Conservation (phyloP, 495 filamentous ascomycete genomes). For the Aspergillus saccharolyticus region DNA sequence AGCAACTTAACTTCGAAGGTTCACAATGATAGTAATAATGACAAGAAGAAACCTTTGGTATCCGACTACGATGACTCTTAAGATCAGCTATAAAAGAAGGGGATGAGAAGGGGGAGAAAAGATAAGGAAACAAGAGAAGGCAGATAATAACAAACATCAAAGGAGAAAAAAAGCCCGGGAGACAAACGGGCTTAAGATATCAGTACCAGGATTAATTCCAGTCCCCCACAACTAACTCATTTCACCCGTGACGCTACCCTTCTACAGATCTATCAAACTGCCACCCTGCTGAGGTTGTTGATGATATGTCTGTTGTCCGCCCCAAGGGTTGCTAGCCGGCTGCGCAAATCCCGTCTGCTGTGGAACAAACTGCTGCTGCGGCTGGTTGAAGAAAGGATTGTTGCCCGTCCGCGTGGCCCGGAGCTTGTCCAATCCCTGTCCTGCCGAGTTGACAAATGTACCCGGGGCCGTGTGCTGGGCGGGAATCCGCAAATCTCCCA, state of each 20-base stretch:
- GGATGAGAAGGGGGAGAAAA: too few relatives aligned
- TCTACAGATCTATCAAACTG: slow-evolving; percentile 89
- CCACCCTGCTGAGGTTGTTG: slow-evolving; percentile 61
- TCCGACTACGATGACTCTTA: neutral
- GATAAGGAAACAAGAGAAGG: neutral
- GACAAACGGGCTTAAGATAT: slow-evolving; percentile 7
- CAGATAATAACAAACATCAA: slow-evolving; percentile 3
- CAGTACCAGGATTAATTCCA: neutral
- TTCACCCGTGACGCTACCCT: slow-evolving; percentile 1
- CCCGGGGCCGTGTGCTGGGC: slow-evolving; percentile 96
- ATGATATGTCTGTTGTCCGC: slow-evolving; percentile 45
- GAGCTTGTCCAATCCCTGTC: slow-evolving; percentile 63
- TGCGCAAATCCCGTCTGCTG: slow-evolving; percentile 47
- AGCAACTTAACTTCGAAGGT: too few relatives aligned
- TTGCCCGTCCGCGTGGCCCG: slow-evolving; percentile 75
- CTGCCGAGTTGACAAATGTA: slow-evolving; percentile 93
- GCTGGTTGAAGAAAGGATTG: slow-evolving; percentile 83
- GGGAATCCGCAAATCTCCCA: slow-evolving; percentile 88
- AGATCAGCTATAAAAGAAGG: neutral
- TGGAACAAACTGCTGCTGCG: slow-evolving; percentile 56
- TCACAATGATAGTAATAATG: neutral
- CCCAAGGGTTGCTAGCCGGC: slow-evolving; percentile 67
- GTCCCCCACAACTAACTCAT: slow-evolving; percentile 1
- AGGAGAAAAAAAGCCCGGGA: neutral
- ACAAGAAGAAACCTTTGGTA: neutral